Base-by-base conservation (phyloP, 495 filamentous ascomycete species). In the Penicillium antarcticum region DNA sequence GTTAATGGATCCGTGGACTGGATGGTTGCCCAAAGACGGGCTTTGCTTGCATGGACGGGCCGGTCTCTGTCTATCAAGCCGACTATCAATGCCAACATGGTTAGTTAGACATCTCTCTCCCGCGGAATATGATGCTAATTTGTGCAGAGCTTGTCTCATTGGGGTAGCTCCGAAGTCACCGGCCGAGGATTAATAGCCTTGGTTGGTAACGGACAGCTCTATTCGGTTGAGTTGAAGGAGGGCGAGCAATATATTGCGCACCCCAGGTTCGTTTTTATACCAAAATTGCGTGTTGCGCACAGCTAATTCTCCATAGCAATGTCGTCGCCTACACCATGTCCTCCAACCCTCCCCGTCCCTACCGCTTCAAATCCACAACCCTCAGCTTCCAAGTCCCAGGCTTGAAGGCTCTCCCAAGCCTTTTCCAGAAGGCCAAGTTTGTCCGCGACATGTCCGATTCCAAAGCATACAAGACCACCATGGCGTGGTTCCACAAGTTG, bases 1-100 rank as follows among this genome's bases (percentile, higher is more conserved):
- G 81, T 98, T 32, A 89, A 98, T 76, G 94, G 94, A 24, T 89
- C 90, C n/a, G 81, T 87, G 51, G 94, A 98, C 73, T 98, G 95
- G 94, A 91, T 92, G 77, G 72, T 98, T 23, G 78, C 87, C 10
- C 92, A 96, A 65, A 77, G 88, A 44, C 83, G 87, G 52, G 90
- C 89, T 8, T 76, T 98, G 48, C 78, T 97, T 10, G 95, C 94
- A 47, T 98, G 94, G 94, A 95, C 91, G n/a, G 94, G 94, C 23
- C 85, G 92, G 63, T 89, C 89, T 2, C 75, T 98, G 19, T 72
- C 79, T 13, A 78, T 94, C 11, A 79, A 78, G 19, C 92, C 94
- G 1, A 85, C 79, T 24, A 73, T 92, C 40, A 91, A 91, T 52
- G 76, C 76, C 26, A 84, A 78, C 51, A 75, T 97, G 72, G 86